Evolutionary conservation across 2,329 filamentous ascomycete species (phyloP).

Genomic region (Zymoseptoria tritici): DNA sequence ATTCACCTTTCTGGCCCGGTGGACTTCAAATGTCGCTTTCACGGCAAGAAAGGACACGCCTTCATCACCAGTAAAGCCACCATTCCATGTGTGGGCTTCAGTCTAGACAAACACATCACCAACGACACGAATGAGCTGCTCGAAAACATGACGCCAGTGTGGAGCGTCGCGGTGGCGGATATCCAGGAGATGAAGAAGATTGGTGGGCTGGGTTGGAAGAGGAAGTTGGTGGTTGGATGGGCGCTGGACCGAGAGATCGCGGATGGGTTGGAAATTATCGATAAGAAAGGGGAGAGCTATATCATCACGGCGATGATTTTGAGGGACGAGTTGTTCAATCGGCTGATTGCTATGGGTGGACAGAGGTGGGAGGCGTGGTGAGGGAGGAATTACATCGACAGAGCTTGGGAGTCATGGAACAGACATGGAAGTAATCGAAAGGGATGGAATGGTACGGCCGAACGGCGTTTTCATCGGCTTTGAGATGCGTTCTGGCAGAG

Average conservation of each 20-base stretch:
- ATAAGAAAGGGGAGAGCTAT: constrained; percentile 48
- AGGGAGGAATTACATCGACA: constrained; percentile 8
- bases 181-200: constrained; percentile 70
- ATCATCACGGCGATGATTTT: constrained; percentile 64
- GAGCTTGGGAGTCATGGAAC: neutral
- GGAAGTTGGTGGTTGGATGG: constrained; percentile 75
- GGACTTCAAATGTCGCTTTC: constrained; percentile 65
- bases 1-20: constrained; percentile 54
- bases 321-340: constrained; percentile 74
- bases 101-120: constrained; percentile 44
- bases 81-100: constrained; percentile 61
- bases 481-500: too few species aligned
- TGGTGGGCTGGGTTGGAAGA: constrained; percentile 77
- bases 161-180: constrained; percentile 63
- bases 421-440: neutral
- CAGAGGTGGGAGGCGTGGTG: constrained; percentile 81
- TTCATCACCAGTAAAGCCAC: constrained; percentile 63
- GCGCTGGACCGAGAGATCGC: constrained; percentile 64
- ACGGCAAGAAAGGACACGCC: constrained; percentile 63
- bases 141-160: constrained; percentile 52
- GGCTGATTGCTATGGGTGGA: constrained; percentile 64
- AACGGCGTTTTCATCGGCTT: too few species aligned
- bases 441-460: neutral
- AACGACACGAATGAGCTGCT: constrained; percentile 39
- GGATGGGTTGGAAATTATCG: constrained; percentile 63